A percentile compares a stretch with the other conserved stretches of the same genome.
Evolutionary conservation across 2,329 filamentous ascomycete species (phyloP).

Genomic region (Colletotrichum aenigma): DNA sequence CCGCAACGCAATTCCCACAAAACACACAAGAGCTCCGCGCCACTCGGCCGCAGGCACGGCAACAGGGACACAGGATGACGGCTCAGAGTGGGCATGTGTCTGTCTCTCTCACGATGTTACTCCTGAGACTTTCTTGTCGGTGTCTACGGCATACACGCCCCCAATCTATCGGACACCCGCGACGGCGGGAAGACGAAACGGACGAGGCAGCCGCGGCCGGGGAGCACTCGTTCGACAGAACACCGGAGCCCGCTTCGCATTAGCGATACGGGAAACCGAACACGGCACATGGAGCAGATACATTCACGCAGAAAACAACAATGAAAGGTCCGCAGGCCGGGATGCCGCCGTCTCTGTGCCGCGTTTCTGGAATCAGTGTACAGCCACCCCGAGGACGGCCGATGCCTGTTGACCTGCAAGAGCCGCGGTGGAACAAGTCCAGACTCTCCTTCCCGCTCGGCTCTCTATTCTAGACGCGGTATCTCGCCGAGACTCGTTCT

Average conservation of each 20-base stretch:
- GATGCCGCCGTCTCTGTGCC: background rate
- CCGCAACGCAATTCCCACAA: background rate
- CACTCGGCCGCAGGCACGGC: background rate
- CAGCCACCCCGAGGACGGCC: background rate
- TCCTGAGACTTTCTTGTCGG: background rate
- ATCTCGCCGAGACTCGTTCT: background rate
- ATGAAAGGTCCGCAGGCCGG: background rate
- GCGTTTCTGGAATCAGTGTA: background rate
- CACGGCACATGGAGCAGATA: background rate
- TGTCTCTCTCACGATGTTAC: background rate
- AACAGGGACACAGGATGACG: background rate
- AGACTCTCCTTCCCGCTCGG: background rate
- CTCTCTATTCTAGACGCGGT: background rate
- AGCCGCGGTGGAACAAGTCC: background rate
- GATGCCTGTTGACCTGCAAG: background rate
- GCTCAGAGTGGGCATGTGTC: background rate
- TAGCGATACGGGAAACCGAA: background rate
- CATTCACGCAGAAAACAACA: background rate
- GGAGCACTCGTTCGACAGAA: background rate
- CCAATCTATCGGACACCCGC: constrained; percentile 15
- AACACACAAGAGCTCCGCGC: background rate
- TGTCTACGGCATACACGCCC: background rate
- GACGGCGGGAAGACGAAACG: constrained; percentile 4
- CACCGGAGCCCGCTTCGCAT: background rate
- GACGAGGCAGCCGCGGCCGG: background rate